phyloP scores from a whole-genome alignment of 2,329 filamentous ascomycete species.

The Curvularia sp. region DNA sequence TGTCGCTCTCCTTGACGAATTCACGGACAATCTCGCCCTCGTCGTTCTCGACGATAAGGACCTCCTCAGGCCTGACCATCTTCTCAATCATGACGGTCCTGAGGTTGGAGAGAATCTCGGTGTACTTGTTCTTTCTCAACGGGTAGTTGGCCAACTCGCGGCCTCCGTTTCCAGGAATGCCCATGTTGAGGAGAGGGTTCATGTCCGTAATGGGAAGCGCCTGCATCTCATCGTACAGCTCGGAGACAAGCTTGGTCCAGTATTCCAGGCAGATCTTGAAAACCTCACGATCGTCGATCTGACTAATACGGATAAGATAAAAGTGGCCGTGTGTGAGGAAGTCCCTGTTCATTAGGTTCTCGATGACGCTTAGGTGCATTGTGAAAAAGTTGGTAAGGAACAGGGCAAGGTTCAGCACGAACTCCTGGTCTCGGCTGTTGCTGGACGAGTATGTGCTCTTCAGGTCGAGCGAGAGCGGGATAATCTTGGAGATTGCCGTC shows the following conservation, averaged over 20 bases:
- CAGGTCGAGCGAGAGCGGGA: conserved; percentile 86
- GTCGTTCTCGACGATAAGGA: conserved; percentile 98
- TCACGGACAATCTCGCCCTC: conserved; percentile 98
- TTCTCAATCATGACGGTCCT: conserved; percentile 99
- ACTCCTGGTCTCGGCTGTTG: conserved; percentile 93
- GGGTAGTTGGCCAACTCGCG: conserved; percentile 92
- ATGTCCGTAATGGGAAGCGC: conserved; percentile 90
- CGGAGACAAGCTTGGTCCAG: conserved; percentile 97
- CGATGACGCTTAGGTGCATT: conserved; percentile 90
- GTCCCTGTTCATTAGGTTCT: conserved; percentile 93
- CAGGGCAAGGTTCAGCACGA: conserved; percentile 93
- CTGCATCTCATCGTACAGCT: conserved; percentile 99
- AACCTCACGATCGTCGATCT: conserved; percentile 98
- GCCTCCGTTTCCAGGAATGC: conserved; percentile 78
- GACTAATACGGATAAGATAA: conserved; percentile 96
- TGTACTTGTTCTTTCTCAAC: conserved; percentile 97
- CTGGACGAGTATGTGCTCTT: conserved; percentile 90
- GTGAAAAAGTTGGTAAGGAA: conserved; percentile 98
- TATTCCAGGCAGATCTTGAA: conserved; percentile 99
- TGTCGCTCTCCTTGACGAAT: conserved; percentile 99
- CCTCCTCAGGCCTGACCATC: conserved; percentile 98
- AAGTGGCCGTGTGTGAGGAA: conserved; percentile 96
- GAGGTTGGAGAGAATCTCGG: conserved; percentile 89
- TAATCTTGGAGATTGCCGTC: conserved; percentile 90
- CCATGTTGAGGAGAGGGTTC: conserved; percentile 85